Base-by-base conservation (phyloP, 202 grass and related monocot species). In the Bolboschoenoplectus hybrid region DNA sequence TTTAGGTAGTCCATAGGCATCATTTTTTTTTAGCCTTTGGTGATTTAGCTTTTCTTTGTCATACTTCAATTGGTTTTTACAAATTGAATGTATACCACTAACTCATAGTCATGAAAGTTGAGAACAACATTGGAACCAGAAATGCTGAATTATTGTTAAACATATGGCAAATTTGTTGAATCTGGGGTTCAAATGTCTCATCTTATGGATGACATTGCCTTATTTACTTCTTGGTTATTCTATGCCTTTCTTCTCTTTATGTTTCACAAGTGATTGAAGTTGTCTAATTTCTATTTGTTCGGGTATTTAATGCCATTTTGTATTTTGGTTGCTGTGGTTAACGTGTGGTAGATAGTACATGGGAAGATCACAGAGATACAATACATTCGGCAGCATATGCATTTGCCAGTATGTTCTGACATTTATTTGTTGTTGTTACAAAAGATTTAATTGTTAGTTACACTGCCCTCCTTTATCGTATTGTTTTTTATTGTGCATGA, bases 1-100 rank as follows among this genome's bases (percentile, higher is more conserved):
- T 51, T 84, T 34, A 67, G 82, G 47, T 52, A 71, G 65, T 43
- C 36, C 45, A 60, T 43, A 34, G 52, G 75, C 52, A 58, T 60
- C 1, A 56, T 53, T 71, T 71, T 64, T 64, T 67, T 71, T 53
- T 71, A 68, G 43, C 65, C 63, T 68, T 52, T 40, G 63, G 46
- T 84, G 38, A 74, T 82, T 84, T 47, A 51, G 51, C 50, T 71
- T 84, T 7, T 46, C 49, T 70, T 84, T 84, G 47, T 70, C n/a
- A 44, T 65, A 71, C 51, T 82, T 80, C 53, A 43, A 53, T 84
- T 71, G 19, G 47, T 41, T 71, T 67, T 68, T 55, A 41, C 51
- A 84, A 19, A 84, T 67, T 67, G 26, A 49, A 65, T 82, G 58
- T 67, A 80, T 41, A 80, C 60, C 16, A 9, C 52, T 80, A 58